Conservation (phyloP, 2,329 filamentous ascomycete genomes). For the Golovinomyces cichoracearum region DNA sequence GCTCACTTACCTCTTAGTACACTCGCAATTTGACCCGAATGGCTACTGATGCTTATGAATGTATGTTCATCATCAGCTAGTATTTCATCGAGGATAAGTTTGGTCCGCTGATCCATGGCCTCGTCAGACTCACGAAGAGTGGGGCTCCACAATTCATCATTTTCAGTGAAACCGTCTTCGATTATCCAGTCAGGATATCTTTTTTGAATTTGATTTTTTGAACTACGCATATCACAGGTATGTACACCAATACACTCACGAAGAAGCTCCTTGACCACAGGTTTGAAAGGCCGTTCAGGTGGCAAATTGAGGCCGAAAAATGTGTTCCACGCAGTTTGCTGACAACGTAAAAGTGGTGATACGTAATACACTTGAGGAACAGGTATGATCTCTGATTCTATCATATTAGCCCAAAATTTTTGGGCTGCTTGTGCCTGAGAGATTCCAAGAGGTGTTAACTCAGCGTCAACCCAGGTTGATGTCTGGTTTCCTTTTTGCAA, state of each 20-base stretch:
- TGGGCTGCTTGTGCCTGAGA: slow-evolving; percentile 33
- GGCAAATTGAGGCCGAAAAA: slow-evolving; percentile 30
- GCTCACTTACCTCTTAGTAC: slow-evolving; percentile 19
- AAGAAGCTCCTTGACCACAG: slow-evolving; percentile 36
- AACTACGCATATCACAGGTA: slow-evolving; percentile 38
- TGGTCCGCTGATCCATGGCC: slow-evolving; percentile 25
- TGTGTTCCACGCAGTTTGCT: slow-evolving; percentile 34
- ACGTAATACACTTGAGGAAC: slow-evolving; percentile 38
- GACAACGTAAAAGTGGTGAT: slow-evolving; percentile 35
- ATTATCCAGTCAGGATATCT: slow-evolving; percentile 29
- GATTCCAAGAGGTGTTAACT: slow-evolving; percentile 31
- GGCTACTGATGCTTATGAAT: slow-evolving; percentile 33
- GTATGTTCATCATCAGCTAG: slow-evolving; percentile 26
- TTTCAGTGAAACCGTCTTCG: slow-evolving; percentile 34
- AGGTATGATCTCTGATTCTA: slow-evolving; percentile 27
- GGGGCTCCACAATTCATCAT: slow-evolving; percentile 24
- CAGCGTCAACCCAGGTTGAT: slow-evolving; percentile 34
- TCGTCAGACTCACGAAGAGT: slow-evolving; percentile 19
- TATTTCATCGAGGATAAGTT: slow-evolving; percentile 27
- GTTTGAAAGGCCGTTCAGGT: slow-evolving; percentile 24
- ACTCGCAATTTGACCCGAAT: slow-evolving; percentile 30
- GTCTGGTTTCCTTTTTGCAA: slow-evolving; percentile 36
- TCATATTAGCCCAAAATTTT: slow-evolving; percentile 29
- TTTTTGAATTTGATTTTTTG: slow-evolving; percentile 24
- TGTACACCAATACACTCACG: slow-evolving; percentile 42